These are phyloP conservation scores for Dactylonectria estremocensis DNA, from an alignment of 2,329 filamentous ascomycete species.

Conservation along the genomic window DNA sequence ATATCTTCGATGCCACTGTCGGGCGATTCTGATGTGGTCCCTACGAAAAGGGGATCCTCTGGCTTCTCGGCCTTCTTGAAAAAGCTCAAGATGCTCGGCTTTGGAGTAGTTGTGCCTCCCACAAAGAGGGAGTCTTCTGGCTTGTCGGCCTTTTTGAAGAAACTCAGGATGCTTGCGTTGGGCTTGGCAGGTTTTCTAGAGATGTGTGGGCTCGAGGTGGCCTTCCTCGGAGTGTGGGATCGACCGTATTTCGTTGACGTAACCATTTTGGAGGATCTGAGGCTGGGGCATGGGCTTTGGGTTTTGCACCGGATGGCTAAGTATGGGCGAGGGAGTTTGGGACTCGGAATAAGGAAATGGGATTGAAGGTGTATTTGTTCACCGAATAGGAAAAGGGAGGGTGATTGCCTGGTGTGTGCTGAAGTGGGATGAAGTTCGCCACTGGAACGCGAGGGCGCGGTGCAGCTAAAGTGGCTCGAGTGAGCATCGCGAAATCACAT, in stretches of 20 bases:
- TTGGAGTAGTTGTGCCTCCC: slow-evolving; percentile 55
- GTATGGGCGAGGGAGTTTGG: not conserved
- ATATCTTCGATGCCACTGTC: slow-evolving; percentile 46
- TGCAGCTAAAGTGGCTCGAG: slow-evolving; percentile 33
- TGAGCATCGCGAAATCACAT: slow-evolving; percentile 53
- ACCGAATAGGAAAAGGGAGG: not conserved
- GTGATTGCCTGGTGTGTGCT: slow-evolving; percentile 2
- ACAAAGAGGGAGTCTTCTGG: slow-evolving; percentile 73
- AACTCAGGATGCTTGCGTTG: slow-evolving; percentile 80
- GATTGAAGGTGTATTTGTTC: not conserved
- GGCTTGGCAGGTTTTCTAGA: slow-evolving; percentile 58
- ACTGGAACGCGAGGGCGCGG: slow-evolving; percentile 39
- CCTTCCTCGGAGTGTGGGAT: slow-evolving; percentile 52
- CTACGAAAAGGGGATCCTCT: slow-evolving; percentile 72
- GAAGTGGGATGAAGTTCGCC: slow-evolving; percentile 37
- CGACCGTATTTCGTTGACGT: slow-evolving; percentile 53
- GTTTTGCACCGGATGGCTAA: not conserved
- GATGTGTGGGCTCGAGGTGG: slow-evolving; percentile 39
- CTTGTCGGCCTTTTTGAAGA: slow-evolving; percentile 80
- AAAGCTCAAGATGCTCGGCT: slow-evolving; percentile 80
- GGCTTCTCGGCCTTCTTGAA: slow-evolving; percentile 78
- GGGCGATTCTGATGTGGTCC: slow-evolving; percentile 34
- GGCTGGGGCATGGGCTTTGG: not conserved
- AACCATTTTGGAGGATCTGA: slow-evolving; percentile 50
- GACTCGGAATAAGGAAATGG: not conserved